phyloP scores from a whole-genome alignment of 768 basidiomycete species.

The Rhizopogon roseolus region DNA sequence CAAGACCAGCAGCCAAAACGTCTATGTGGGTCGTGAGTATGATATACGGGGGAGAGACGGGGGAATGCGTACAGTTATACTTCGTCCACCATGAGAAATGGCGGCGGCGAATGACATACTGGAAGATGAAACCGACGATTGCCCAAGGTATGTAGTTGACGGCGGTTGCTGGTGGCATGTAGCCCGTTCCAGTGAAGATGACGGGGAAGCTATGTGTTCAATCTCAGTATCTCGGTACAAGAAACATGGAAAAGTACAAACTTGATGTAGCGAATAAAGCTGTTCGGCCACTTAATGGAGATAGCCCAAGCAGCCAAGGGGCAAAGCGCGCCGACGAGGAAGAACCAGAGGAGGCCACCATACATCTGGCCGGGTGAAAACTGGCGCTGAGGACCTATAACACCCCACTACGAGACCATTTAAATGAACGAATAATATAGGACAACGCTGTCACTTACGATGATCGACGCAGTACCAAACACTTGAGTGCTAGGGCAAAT shows the following conservation, averaged over 20 bases:
- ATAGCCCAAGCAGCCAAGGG: conserved; percentile 51
- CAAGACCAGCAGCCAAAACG: conserved; percentile 27
- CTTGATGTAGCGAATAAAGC: conserved; percentile 54
- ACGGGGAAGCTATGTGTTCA: conserved; percentile 27
- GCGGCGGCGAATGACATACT: conserved; percentile 21
- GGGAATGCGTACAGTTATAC: conserved; percentile 22
- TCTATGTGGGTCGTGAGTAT: conserved; percentile 5
- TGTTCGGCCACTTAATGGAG: conserved; percentile 53
- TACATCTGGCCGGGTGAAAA: conserved; percentile 59
- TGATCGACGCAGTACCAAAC: conserved; percentile 46
- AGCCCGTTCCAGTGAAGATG: conserved; percentile 31
- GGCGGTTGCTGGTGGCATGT: conserved; percentile 41
- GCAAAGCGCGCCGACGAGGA: conserved; percentile 63
- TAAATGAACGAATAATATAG: background rate
- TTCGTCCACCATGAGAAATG: conserved; percentile 32
- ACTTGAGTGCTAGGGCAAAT: conserved; percentile 34
- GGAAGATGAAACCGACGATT: conserved; percentile 44
- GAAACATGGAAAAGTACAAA: conserved; percentile 21
- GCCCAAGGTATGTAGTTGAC: conserved; percentile 44
- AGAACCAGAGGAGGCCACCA: conserved; percentile 52
- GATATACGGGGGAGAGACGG: no score
- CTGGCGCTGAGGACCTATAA: conserved; percentile 65
- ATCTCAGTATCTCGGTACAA: background rate
- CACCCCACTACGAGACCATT: conserved; percentile 33
- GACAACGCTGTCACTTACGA: conserved; percentile 34